Base-by-base conservation (phyloP, 2,329 filamentous ascomycete genomes). In the Cadophora gregata region DNA sequence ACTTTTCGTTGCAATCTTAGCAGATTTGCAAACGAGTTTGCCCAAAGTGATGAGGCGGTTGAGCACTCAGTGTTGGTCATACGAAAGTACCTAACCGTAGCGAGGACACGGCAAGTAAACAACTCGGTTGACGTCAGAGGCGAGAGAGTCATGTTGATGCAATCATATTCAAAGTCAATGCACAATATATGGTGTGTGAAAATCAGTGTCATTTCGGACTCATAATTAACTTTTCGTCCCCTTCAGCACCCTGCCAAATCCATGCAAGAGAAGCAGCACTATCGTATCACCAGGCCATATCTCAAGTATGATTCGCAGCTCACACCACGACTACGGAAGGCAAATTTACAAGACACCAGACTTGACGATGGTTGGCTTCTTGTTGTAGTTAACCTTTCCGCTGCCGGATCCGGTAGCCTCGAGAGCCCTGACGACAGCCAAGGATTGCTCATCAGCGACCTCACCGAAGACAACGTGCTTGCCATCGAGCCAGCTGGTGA, bases 391-490 rank as follows among this genome's bases (percentile, higher is more conserved):
- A 78, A 88, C 80, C 67, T 81, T 78, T 68, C 88, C 88, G 76
- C 78, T 83, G 71, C 80, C 75, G 67, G 81, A 83, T 75, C 88
- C 88, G 64, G 82, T 85, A 63, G 85, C 85, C 84, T 90, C 88
- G 50, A 90, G 77, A 67, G 86, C 82, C 81, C 82, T 85, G 79
- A 90, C 86, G 66, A 89, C 71, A 33, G 80, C 75, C 79, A 87
- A 73, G 65, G 78, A 78, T 42, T 73, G 59, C 1, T 72, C 42
- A 67, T 75, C 74, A 69, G 74, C 82, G 56, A 94, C 90, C 83
- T 92, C 84, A 78, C 92, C 93, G 82, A 96, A 96, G 79, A 96
- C 92, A 76, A 96, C 92, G 83, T 96, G 92, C 80, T 90, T 90
- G 78, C 87, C 88, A 79, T 96, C 86, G 74, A 96, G 85, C 86